Base-by-base conservation (phyloP, 2,329 filamentous ascomycete species). In the Alternaria rosae region DNA sequence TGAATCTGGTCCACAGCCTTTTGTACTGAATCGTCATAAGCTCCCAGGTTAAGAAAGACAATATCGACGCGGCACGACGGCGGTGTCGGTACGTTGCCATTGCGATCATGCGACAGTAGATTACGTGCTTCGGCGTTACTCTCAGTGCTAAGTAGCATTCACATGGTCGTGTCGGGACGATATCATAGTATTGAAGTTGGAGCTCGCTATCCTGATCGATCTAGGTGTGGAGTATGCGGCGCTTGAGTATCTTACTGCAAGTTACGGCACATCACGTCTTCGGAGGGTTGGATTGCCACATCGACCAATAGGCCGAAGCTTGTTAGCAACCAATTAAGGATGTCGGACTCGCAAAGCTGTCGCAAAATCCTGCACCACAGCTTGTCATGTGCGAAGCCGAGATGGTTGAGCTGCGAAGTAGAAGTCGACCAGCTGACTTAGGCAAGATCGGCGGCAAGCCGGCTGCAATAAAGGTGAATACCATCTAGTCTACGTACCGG, bases 71-170 rank as follows among this genome's bases (percentile, higher is more conserved):
- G 13, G 25, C 9, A 21, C 12, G 12, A 12, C 4, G 15, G 5
- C 42, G 20, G 26, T 50, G 12, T 50, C 26, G 28, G 15, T 7
- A 12, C 1, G 20, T n/a, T 25, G 8, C 43, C 20, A 42, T 58
- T 38, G 30, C 55, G 38, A 58, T 4, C 52, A 45, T 17, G n/a
- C n/a, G 28, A 38, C 12, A 4, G 41, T 8, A 15, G 8, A 58
- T 58, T 42, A 42, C 56, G 56, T 58, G 56, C 48, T 58, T 53
- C 41, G 41, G 47, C 48, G 3, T 21, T 45, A 54, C 41, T 53
- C 7, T 20, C 21, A 26, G 6, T 15, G 9, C 26, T n/a, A 3
- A n/a, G 21, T 35, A 30, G 25, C 12, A 11, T n/a, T 20, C 4
- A 15, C n/a, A 11, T 20, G 43, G 12, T 53, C 13, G 26, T 17